These are phyloP conservation scores for Quercus wislizeni DNA, from an alignment of 306 rosid genomes.

Conservation along the genomic window DNA sequence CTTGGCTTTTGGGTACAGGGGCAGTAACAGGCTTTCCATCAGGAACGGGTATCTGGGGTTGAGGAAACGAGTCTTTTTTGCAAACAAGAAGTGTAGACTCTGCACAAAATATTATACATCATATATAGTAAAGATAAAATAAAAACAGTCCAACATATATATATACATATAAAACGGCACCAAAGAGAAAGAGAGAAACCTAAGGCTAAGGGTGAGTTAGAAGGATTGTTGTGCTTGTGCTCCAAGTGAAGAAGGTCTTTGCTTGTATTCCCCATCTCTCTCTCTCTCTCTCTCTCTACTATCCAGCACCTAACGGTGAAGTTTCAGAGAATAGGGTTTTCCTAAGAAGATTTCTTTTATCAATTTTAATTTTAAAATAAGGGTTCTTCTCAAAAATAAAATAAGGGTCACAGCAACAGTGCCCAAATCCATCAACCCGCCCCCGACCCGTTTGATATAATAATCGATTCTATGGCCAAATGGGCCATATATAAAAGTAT, in stretches of 20 bases:
- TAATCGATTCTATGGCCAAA: too few relatives aligned
- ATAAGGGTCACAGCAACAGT: too few relatives aligned
- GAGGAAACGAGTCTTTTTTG: conserved; percentile 19
- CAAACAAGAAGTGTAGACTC: conserved; percentile 56
- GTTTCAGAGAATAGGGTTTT: too few relatives aligned
- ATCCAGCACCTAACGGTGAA: too few relatives aligned
- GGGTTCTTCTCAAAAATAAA: too few relatives aligned
- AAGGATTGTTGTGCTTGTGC: conserved; percentile 30
- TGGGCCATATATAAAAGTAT: too few relatives aligned
- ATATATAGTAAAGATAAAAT: too few relatives aligned
- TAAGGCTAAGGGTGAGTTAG: conserved; percentile 51
- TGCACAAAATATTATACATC: conserved; percentile 11
- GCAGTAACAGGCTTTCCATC: conserved; percentile 37
- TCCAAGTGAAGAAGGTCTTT: conserved; percentile 74
- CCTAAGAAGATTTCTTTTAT: too few relatives aligned
- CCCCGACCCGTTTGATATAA: too few relatives aligned
- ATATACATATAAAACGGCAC: too few relatives aligned
- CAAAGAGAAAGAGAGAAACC: conserved; percentile 28
- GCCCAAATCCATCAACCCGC: too few relatives aligned
- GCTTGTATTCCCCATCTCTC: conserved; percentile 54
- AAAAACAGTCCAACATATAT: neutral
- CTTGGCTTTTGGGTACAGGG: conserved; percentile 50
- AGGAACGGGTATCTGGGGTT: conserved; percentile 27
- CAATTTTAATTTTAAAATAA: too few relatives aligned
- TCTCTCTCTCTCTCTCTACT: neutral